These are phyloP conservation scores for Actinomortierella wolfii DNA, from an alignment of 371 early-diverging fungal genomes.

Conservation along the genomic window DNA sequence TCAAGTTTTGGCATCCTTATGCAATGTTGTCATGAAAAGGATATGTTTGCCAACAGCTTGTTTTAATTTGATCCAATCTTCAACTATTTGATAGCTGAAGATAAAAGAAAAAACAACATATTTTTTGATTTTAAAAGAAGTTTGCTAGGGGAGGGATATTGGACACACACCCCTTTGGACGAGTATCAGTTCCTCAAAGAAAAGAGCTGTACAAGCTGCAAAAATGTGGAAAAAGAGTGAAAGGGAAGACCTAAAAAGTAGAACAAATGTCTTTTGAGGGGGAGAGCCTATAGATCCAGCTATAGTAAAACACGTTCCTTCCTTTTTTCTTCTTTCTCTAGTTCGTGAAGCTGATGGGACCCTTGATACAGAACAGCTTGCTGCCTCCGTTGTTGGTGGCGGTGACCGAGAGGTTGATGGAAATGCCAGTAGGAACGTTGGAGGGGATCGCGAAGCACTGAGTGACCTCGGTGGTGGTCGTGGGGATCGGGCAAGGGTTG, in stretches of 20 bases:
- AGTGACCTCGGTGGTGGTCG: conserved; percentile 24
- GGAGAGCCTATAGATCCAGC: not conserved
- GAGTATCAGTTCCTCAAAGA: no score
- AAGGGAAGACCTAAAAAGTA: not conserved
- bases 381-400: conserved; percentile 14
- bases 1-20: no score
- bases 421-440: conserved; percentile 30
- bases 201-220: no score
- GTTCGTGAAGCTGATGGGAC: conserved; percentile 29
- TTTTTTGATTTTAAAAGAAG: no score
- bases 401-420: conserved; percentile 24
- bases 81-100: no score
- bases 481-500: conserved; percentile 39
- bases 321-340: conserved; percentile 3
- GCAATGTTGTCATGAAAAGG: no score
- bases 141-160: no score
- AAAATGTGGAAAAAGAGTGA: not conserved
- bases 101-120: no score
- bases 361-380: conserved; percentile 36
- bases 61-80: no score
- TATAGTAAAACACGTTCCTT: not conserved
- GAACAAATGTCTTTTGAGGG: not conserved
- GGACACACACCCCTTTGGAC: no score
- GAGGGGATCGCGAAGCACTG: conserved; percentile 38
- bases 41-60: no score